Conservation (phyloP, 1,139 yeast genomes). For the Candida glucosophila region DNA sequence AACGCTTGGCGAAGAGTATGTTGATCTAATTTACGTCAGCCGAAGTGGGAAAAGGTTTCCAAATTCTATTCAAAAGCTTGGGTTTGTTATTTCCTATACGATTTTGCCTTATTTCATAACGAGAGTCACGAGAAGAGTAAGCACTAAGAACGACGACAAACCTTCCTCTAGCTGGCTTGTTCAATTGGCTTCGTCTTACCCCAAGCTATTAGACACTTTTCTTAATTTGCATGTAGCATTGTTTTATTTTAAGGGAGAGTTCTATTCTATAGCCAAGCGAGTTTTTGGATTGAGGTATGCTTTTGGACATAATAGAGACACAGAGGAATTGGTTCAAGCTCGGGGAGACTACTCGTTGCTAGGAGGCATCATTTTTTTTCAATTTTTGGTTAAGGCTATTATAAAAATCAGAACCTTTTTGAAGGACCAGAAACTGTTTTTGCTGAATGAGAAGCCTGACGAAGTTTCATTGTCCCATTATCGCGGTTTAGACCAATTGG, state of each 20-base stretch:
- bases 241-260: conserved; percentile 75
- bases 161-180: conserved; percentile 8
- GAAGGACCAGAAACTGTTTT: conserved; percentile 1
- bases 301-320: conserved; percentile 52
- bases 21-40: conserved; percentile 67
- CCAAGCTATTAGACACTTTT: conserved; percentile 39
- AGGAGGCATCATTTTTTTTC: conserved; percentile 62
- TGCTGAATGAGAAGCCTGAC: conserved; percentile 6
- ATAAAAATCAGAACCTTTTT: conserved; percentile 23
- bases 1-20: conserved; percentile 91
- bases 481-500: conserved; percentile 11
- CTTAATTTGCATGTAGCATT: conserved; percentile 68
- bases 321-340: conserved; percentile 28
- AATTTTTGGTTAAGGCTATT: conserved; percentile 42
- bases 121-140: conserved; percentile 19
- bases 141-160: conserved; percentile 15
- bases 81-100: conserved; percentile 48
- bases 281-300: conserved; percentile 74
- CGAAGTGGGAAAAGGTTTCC: conserved; percentile 47
- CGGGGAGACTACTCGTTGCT: conserved; percentile 67
- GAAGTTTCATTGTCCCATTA: conserved; percentile 7
- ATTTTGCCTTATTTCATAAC: conserved; percentile 46
- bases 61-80: conserved; percentile 32
- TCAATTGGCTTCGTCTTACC: conserved; percentile 25
- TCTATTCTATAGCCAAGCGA: conserved; percentile 70